Base-by-base conservation (phyloP, 2,329 filamentous ascomycete species). In the Pseudogymnoascus sp. region DNA sequence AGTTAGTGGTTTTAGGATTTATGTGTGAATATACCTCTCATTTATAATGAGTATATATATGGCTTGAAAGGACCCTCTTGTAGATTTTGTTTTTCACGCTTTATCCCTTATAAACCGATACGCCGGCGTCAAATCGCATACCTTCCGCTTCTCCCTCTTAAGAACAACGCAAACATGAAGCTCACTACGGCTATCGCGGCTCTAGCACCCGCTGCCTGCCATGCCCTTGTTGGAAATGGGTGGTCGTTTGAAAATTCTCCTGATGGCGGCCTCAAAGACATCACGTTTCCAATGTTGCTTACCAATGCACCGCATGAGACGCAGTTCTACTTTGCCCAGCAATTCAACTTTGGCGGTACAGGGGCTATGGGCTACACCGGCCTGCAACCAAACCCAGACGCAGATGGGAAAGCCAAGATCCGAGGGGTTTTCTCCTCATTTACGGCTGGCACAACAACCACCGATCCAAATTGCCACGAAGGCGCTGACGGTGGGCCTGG, bases 401-500 rank as follows among this genome's bases (percentile, higher is more conserved):
- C 13, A 17, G 38, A 42, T 42, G 38, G 9, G 4, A 17, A 42
- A 17, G 13, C n/a, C 38, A 5, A 19, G 3, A 4, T 19, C 3
- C 59, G 29, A 17, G 59, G 19, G 9, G 59, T 40, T n/a, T 60
- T 60, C 15, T 60, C 59, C 17, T 38, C 26, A 7, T 60, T 60
- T 26, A 44, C 17, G 15, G 35, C 13, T 0, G 59, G 59, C 35
- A 44, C 59, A 33, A 60, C 59, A 33, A 60, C 59, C 7, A 11
- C 26, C 59, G 59, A 60, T 26, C 29, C 29, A 17, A 33, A 60
- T n/a, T 60, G 59, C 59, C 17, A n/a, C 29, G 15, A 53, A 37
- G 33, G 19, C 31, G 37, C 64, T 33, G 10, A 59, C 26, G n/a
- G 29, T 63, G 26, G 65, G 46, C 2, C 60, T 64, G 26, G 62